Conservation (phyloP, 805 yeast species). For the Starmerella sirachaensis region DNA sequence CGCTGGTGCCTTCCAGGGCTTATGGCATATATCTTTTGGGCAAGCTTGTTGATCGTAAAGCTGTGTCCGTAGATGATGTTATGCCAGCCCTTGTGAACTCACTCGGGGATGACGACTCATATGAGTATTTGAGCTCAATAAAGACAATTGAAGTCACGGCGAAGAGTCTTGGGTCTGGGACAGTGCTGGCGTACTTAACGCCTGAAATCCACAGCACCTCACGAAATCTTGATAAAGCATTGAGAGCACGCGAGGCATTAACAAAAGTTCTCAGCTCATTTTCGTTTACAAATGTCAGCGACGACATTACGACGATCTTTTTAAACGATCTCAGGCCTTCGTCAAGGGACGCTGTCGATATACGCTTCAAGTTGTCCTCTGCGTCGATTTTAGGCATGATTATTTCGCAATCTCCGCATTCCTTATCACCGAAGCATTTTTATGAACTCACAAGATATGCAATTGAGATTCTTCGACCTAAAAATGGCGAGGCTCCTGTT, state of each 20-base stretch:
- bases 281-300: conserved; percentile 21
- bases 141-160: conserved; percentile 50
- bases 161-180: no score
- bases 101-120: conserved; percentile 72
- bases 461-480: conserved; percentile 55
- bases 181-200: no score
- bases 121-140: conserved; percentile 70
- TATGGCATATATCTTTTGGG: conserved; percentile 65
- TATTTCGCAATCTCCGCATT: conserved; percentile 47
- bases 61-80: conserved; percentile 40
- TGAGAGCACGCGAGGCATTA: conserved; percentile 74
- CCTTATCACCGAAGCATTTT: conserved; percentile 35
- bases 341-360: conserved; percentile 32
- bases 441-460: conserved; percentile 61
- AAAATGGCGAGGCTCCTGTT: conserved; percentile 35
- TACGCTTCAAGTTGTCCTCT: conserved; percentile 67
- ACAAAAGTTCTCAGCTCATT: conserved; percentile 40
- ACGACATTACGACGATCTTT: conserved; percentile 29
- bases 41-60: conserved; percentile 38
- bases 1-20: conserved; percentile 72
- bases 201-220: no score
- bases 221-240: conserved; percentile 57
- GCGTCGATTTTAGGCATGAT: conserved; percentile 72
- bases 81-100: conserved; percentile 51
- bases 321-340: conserved; percentile 11